A percentile compares a stretch with the other conserved stretches of the same genome.
phyloP scores from a whole-genome alignment of 2,329 filamentous ascomycete species.

The Cladophialophora yegresii region DNA sequence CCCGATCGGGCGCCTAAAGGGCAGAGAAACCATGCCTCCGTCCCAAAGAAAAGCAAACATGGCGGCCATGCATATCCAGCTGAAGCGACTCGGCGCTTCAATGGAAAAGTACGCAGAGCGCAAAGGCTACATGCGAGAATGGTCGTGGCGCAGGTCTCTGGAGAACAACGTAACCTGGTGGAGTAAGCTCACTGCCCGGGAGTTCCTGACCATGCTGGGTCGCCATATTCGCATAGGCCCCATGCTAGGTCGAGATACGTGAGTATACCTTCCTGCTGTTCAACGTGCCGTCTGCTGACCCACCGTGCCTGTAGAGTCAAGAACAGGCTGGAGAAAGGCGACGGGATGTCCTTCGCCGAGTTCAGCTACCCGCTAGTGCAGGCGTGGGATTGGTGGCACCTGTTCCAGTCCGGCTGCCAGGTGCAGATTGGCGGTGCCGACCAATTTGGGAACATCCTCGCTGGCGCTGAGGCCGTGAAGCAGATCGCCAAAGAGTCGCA shows the following conservation, averaged over 20 bases:
- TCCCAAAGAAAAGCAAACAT: constrained; percentile 50
- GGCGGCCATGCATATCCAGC: constrained; percentile 52
- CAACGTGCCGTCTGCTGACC: background rate
- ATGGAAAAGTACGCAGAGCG: constrained; percentile 66
- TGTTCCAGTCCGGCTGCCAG: constrained; percentile 72
- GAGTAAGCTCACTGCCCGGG: constrained; percentile 68
- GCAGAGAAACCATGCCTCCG: constrained; percentile 43
- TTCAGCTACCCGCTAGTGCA: constrained; percentile 93
- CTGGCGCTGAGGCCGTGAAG: constrained; percentile 83
- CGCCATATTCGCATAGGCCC: constrained; percentile 74
- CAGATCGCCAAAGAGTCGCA: constrained; percentile 64
- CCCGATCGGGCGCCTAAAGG: constrained; percentile 48
- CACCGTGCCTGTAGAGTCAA: constrained; percentile 60
- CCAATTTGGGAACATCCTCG: constrained; percentile 93
- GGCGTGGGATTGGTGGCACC: constrained; percentile 93
- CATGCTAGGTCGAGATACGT: constrained; percentile 88
- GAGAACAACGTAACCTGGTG: constrained; percentile 86
- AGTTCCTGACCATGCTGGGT: constrained; percentile 75
- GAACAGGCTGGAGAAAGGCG: constrained; percentile 76
- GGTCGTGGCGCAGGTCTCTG: constrained; percentile 67
- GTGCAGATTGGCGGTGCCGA: constrained; percentile 94
- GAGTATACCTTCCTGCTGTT: constrained; percentile 43
- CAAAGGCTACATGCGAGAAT: constrained; percentile 65
- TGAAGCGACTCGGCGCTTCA: constrained; percentile 69
- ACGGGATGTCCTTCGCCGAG: constrained; percentile 92